Percentiles rank a stretch among this genome's conserved stretches.
Conservation (phyloP, 2,329 filamentous ascomycete genomes). For the Colletotrichum echinochloae region DNA sequence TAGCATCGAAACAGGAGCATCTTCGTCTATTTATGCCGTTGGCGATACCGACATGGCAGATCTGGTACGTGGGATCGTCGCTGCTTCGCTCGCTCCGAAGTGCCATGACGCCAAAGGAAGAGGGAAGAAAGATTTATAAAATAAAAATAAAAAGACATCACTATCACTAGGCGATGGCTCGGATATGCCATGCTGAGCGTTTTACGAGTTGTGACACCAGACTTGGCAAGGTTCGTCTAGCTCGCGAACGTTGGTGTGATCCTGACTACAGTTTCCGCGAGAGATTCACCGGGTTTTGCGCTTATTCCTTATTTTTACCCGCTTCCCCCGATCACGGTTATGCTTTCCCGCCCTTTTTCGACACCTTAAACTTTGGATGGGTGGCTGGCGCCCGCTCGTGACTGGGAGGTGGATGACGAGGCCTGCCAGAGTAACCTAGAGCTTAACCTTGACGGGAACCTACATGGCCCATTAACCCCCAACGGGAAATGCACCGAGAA, state of each 20-base stretch:
- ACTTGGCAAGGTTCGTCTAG: neutral
- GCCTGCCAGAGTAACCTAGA: constrained; percentile 22
- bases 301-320: neutral
- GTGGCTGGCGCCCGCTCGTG: neutral
- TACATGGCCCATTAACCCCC: neutral
- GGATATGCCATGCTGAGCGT: neutral
- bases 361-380: constrained; percentile 7
- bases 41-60: neutral
- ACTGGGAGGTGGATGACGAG: constrained; percentile 22
- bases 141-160: neutral
- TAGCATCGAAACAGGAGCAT: neutral
- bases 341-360: neutral
- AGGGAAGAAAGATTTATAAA: neutral
- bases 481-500: neutral
- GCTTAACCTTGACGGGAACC: constrained; percentile 23
- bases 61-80: neutral
- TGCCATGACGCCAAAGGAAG: neutral
- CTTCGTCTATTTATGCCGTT: neutral
- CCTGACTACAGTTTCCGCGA: neutral
- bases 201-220: neutral
- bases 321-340: neutral
- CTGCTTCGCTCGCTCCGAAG: neutral
- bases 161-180: neutral
- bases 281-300: neutral
- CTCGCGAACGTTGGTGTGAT: neutral